A percentile compares a stretch with the other conserved stretches of the same genome.
phyloP scores from a whole-genome alignment of 2,329 filamentous ascomycete genomes.

The Pseudogymnoascus sp. region DNA sequence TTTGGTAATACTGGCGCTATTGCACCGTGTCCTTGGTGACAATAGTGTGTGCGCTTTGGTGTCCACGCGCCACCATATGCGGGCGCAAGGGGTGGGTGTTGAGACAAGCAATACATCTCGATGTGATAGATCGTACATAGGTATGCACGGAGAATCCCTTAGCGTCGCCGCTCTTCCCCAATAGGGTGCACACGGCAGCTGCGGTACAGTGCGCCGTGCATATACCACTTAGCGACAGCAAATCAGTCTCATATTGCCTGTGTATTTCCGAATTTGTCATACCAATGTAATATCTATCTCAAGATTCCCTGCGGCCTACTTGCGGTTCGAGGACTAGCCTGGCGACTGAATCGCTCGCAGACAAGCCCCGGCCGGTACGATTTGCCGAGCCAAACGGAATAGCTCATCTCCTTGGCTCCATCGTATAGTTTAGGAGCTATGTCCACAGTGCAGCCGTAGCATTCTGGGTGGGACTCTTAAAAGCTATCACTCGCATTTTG shows the following conservation, averaged over 20 bases:
- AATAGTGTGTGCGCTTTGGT: background rate
- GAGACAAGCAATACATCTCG: slow-evolving; percentile 6
- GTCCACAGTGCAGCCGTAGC: background rate
- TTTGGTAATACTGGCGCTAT: background rate
- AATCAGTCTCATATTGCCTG: background rate
- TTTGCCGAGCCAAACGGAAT: slow-evolving; percentile 1
- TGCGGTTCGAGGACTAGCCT: background rate
- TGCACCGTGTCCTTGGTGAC: background rate
- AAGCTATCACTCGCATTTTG: background rate
- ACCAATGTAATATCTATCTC: background rate
- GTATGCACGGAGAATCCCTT: background rate
- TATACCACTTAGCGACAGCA: background rate
- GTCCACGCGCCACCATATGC: background rate
- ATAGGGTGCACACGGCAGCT: background rate
- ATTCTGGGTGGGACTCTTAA: background rate
- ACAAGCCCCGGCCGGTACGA: background rate
- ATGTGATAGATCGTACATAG: slow-evolving; percentile 5
- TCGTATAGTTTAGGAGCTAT: background rate
- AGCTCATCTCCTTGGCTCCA: background rate
- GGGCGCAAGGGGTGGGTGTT: background rate
- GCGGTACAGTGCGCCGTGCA: background rate
- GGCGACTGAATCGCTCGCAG: background rate
- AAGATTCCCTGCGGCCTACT: background rate
- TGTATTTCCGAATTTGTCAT: background rate
- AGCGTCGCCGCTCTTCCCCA: background rate